Evolutionary conservation across 306 rosid genomes (phyloP), one percentile per base, ranked within the genome.

Genomic region (Inga oerstediana): DNA sequence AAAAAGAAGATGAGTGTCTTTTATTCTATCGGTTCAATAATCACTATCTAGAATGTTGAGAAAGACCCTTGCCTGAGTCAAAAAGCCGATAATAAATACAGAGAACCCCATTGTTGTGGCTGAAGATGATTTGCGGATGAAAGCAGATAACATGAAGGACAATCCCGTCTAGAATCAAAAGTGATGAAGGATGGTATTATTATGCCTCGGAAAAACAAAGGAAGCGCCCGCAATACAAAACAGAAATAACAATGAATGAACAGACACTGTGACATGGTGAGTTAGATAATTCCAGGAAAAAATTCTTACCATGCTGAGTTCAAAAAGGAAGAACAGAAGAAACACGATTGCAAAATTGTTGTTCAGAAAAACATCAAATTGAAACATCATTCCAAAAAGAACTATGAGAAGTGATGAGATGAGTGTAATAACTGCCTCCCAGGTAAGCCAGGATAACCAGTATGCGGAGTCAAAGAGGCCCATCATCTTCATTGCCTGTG

Each of bases 401-500:
- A 95, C 92, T 74, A 91, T 66, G 70, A 95, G 90, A 64, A 95
- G 86, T 45, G 99, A 88, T n/a, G 97, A 89, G 79, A 95, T 10
- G 22, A 95, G 67, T 9, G 90, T 80, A 43, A 89, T 81, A 74
- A 90, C 64, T 65, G 93, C 88, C 79, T 95, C 99, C 99, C 98
- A 95, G 34, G 91, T 74, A 79, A 95, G 89, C 98, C 98, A 95
- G 56, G 99, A 93, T 59, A 92, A 77, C 97, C 99, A 95, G 85
- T 95, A 93, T 34, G 98, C 97, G 74, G 90, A 84, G 82, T 95
- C 99, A 32, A 87, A 95, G 64, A 95, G 94, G 73, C 99, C 99
- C 98, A 95, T 95, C 91, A 95, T 89, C 17, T 80, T 78, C 99
- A 95, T 95, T 77, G 97, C 92, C 99, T 95, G 88, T 48, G 66